Percentiles rank a stretch among this genome's conserved stretches.
These are phyloP conservation scores for Metschnikowia gruessii DNA, from an alignment of 805 yeast species.

Conservation along the genomic window DNA sequence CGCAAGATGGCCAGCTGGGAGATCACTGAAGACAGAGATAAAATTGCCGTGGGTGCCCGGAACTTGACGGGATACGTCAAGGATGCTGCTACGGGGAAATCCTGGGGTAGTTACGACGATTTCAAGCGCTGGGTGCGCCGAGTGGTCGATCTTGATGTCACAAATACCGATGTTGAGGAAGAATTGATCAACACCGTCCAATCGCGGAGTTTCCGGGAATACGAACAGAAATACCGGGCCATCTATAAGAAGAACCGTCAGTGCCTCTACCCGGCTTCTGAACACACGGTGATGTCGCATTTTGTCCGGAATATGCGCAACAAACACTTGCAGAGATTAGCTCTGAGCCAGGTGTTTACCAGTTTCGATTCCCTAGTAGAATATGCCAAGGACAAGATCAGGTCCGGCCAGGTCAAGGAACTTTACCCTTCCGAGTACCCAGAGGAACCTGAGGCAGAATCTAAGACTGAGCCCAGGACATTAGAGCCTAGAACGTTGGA, in stretches of 20 bases:
- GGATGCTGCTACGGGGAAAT: background rate
- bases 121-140: conserved; percentile 4
- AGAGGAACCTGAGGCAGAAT: background rate
- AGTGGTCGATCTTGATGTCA: background rate
- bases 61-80: conserved; percentile 5
- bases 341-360: conserved; percentile 4
- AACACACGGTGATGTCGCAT: conserved; percentile 1
- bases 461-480: too few relatives aligned
- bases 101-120: background rate
- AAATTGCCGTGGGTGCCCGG: background rate
- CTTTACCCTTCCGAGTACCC: conserved; percentile 3
- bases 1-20: conserved; percentile 7
- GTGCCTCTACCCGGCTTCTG: background rate
- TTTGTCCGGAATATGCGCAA: conserved; percentile 3
- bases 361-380: conserved; percentile 3
- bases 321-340: conserved; percentile 1
- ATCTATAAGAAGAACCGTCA: background rate
- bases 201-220: conserved; percentile 6
- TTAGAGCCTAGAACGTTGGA: too few relatives aligned
- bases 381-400: conserved; percentile 5
- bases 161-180: background rate
- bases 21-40: conserved; percentile 3
- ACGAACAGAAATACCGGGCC: conserved; percentile 2
- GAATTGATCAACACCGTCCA: background rate
- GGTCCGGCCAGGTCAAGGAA: conserved; percentile 3